Conservation (phyloP, 1,284 basidiomycete genomes). For the Ustilago crameri region DNA sequence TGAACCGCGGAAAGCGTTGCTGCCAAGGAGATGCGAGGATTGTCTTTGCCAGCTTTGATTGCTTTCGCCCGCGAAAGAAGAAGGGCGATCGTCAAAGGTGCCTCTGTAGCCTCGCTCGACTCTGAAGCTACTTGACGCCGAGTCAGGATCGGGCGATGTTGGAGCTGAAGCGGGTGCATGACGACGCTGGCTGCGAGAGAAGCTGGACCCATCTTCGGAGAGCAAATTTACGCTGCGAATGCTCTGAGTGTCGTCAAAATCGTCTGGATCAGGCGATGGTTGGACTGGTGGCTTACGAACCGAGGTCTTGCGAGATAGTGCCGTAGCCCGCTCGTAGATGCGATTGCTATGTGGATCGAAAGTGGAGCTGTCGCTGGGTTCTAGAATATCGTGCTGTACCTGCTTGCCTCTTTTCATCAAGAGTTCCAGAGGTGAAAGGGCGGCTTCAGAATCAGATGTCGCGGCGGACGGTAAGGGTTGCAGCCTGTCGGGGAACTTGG, state of each 20-base stretch:
- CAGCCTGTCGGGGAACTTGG: constrained; percentile 8
- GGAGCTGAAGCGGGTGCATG: constrained; percentile 6
- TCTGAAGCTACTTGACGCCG: constrained; percentile 16
- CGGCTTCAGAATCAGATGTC: constrained; percentile 3
- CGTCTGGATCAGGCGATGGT: constrained; percentile 45
- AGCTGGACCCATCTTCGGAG: constrained; percentile 27
- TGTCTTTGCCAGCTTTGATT: constrained; percentile 23
- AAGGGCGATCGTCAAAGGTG: constrained; percentile 24
- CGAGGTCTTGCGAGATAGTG: constrained; percentile 41
- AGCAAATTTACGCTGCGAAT: constrained; percentile 49
- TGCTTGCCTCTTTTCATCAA: constrained; percentile 49
- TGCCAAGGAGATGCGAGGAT: constrained; percentile 32
- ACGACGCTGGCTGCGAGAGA: constrained; percentile 10
- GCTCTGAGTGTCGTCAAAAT: constrained; percentile 43
- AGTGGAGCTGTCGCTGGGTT: constrained; percentile 3
- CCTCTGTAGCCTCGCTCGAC: constrained; percentile 40
- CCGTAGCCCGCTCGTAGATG: constrained; percentile 46
- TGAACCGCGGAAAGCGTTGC: constrained; percentile 53
- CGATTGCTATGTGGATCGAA: constrained; percentile 6
- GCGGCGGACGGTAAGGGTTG: too few species aligned
- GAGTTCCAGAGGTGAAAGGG: constrained; percentile 42
- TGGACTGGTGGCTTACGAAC: constrained; percentile 37
- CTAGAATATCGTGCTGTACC: constrained; percentile 40
- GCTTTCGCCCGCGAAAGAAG: constrained; percentile 12
- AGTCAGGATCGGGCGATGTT: constrained; percentile 9